Percentiles rank a stretch among this genome's conserved stretches.
phyloP scores from a whole-genome alignment of 2,329 filamentous ascomycete genomes.

The Dryadomyces sulphureus region DNA sequence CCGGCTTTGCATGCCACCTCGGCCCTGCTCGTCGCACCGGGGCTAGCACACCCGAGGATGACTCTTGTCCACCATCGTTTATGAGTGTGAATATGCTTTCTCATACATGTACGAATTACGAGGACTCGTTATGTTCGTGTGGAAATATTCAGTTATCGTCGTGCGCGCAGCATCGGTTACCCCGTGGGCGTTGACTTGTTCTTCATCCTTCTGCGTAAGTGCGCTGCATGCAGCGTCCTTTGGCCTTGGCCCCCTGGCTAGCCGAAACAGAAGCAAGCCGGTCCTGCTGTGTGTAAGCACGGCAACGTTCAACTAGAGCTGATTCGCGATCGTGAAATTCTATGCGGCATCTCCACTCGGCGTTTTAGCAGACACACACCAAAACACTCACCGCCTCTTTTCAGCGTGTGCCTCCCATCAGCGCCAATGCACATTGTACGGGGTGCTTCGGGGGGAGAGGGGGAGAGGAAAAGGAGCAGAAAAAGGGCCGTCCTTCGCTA shows the following conservation, averaged over 20 bases:
- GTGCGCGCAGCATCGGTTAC: too few species aligned
- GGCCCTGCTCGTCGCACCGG: neutral
- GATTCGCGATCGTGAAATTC: neutral
- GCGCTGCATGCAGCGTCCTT: too few species aligned
- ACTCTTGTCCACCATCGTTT: too few species aligned
- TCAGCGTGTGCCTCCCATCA: neutral
- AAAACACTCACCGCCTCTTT: neutral
- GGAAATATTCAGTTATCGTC: too few species aligned
- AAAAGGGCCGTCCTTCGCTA: neutral
- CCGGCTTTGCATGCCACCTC: neutral
- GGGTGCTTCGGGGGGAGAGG: neutral
- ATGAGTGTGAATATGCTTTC: too few species aligned
- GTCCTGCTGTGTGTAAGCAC: too few species aligned
- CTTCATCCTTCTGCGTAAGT: too few species aligned
- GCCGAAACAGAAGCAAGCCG: neutral
- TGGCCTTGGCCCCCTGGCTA: neutral
- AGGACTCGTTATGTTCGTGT: too few species aligned
- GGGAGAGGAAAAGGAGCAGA: neutral
- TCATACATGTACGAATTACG: too few species aligned
- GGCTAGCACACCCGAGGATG: neutral
- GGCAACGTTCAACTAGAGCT: neutral
- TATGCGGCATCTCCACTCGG: neutral
- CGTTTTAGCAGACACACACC: neutral
- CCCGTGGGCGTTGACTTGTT: too few species aligned
- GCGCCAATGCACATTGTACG: neutral